phyloP scores from a whole-genome alignment of 345 rosid species.

The Citrus maxima region DNA sequence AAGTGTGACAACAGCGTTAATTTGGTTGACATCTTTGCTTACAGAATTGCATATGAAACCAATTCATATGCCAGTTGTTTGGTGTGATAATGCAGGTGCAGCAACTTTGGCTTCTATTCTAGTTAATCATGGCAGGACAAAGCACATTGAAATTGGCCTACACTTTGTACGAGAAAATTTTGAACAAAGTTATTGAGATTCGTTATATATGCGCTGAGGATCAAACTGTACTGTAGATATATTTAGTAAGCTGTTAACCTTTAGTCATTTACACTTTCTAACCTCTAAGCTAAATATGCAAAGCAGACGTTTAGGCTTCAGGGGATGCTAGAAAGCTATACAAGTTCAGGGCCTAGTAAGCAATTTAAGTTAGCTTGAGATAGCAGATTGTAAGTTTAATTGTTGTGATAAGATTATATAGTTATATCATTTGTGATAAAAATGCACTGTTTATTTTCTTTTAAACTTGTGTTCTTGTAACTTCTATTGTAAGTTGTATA shows the following conservation, averaged over 20 bases:
- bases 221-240: background rate
- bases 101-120: background rate
- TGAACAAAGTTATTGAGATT: background rate
- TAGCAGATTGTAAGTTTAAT: no score
- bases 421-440: no score
- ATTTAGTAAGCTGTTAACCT: background rate
- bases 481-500: no score
- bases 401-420: no score
- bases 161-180: background rate
- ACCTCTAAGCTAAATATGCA: no score
- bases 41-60: background rate
- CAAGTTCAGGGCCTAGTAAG: no score
- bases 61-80: background rate
- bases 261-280: no score
- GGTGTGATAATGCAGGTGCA: background rate
- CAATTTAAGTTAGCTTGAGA: no score
- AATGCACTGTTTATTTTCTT: no score
- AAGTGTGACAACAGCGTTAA: background rate
- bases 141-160: background rate
- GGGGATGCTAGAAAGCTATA: no score
- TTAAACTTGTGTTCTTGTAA: no score
- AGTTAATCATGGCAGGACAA: background rate
- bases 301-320: no score
- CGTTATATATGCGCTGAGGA: background rate
- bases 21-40: background rate